Conservation (phyloP, 306 rosid genomes). For the Coriaria nepalensis region DNA sequence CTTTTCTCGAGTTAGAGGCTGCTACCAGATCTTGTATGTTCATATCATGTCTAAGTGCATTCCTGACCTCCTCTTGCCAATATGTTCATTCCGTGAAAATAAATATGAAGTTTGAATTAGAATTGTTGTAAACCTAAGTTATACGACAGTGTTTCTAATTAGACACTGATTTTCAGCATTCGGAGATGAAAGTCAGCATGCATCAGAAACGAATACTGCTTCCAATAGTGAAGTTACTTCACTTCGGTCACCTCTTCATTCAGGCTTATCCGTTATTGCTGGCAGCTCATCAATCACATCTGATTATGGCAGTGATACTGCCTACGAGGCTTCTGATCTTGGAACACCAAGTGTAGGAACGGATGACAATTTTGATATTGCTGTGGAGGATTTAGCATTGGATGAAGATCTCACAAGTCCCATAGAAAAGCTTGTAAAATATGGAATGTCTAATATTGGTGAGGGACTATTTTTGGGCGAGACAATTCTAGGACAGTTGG, state of each 20-base stretch:
- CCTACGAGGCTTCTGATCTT: constrained; percentile 56
- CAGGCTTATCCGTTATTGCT: constrained; percentile 48
- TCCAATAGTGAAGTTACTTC: constrained; percentile 39
- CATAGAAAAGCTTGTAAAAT: constrained; percentile 78
- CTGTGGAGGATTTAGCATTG: constrained; percentile 61
- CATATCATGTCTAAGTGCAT: constrained; percentile 21
- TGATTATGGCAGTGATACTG: constrained; percentile 94
- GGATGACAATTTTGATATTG: constrained; percentile 74
- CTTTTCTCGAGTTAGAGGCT: constrained; percentile 92
- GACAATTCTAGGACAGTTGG: constrained; percentile 88
- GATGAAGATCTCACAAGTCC: constrained; percentile 83
- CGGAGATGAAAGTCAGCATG: constrained; percentile 58
- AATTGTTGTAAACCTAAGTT: too few relatives aligned
- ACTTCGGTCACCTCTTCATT: constrained; percentile 37
- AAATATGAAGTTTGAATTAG: background rate
- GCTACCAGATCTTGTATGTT: constrained; percentile 96
- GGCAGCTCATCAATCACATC: constrained; percentile 77
- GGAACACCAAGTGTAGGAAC: constrained; percentile 67
- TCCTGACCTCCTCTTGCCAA: constrained; percentile 4
- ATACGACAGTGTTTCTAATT: too few relatives aligned
- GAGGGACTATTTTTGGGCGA: constrained; percentile 96
- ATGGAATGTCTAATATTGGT: constrained; percentile 80
- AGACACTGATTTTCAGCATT: constrained; percentile 40
- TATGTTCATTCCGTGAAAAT: too few relatives aligned
- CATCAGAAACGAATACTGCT: constrained; percentile 41